phyloP scores from a whole-genome alignment of 75 land plant genomes.

The Cunninghamia lanceolata region DNA sequence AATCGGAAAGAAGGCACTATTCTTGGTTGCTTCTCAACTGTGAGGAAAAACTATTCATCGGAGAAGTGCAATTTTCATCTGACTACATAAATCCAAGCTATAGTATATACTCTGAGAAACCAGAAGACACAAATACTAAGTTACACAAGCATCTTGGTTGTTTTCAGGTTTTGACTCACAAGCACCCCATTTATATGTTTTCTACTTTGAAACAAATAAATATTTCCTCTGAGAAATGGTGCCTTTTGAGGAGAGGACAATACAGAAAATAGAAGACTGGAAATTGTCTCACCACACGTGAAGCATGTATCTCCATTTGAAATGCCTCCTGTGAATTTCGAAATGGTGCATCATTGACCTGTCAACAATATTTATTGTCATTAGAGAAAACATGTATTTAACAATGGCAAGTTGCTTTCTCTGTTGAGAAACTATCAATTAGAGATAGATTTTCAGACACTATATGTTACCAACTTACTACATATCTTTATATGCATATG shows the following conservation, averaged over 20 bases:
- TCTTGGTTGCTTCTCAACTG: background rate
- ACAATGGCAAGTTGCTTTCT: background rate
- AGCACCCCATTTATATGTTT: background rate
- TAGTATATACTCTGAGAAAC: background rate
- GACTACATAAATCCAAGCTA: background rate
- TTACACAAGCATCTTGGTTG: background rate
- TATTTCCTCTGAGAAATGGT: background rate
- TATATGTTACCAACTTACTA: background rate
- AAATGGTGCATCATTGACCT: constrained; percentile 87
- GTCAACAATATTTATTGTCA: constrained; percentile 7
- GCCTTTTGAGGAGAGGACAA: background rate
- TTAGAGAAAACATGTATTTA: background rate
- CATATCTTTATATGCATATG: background rate
- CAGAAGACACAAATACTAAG: background rate
- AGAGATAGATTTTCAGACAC: background rate
- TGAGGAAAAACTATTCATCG: background rate
- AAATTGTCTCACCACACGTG: constrained; percentile 64
- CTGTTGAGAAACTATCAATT: background rate
- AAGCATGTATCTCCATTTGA: constrained; percentile 96
- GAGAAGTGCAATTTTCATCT: background rate
- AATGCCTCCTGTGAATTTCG: constrained; percentile 95
- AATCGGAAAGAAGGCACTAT: background rate
- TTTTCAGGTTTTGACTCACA: background rate
- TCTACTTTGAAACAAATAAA: background rate
- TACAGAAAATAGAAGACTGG: background rate